Percentiles rank a stretch among this genome's conserved stretches.
These are phyloP conservation scores for Hypoxylon sp. DNA, from an alignment of 2,329 filamentous ascomycete genomes.

Conservation along the genomic window DNA sequence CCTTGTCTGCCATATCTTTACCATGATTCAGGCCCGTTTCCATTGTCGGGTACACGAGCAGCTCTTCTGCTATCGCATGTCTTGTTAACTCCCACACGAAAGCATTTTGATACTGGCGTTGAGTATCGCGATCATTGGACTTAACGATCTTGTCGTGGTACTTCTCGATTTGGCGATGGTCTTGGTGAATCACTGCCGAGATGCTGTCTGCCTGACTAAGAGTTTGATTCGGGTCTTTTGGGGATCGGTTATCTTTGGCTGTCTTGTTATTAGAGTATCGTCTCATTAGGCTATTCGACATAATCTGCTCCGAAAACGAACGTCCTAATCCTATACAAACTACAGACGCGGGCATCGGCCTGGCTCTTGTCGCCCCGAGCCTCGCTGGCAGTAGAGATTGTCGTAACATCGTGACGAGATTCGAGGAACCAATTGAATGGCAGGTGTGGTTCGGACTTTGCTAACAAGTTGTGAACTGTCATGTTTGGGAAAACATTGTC, in stretches of 20 bases:
- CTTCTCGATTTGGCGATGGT: constrained; percentile 39
- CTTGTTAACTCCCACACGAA: constrained; percentile 62
- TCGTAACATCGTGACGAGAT: constrained; percentile 20
- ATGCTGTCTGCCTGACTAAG: constrained; percentile 14
- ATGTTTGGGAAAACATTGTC: too few species aligned
- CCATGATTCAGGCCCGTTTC: constrained; percentile 52
- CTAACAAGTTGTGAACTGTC: too few species aligned
- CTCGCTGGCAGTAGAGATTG: constrained; percentile 8
- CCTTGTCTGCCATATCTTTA: constrained; percentile 51
- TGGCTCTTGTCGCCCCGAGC: constrained; percentile 1
- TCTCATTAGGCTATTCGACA: constrained; percentile 3
- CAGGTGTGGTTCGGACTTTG: background rate
- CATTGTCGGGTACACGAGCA: constrained; percentile 58
- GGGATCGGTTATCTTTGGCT: constrained; percentile 1
- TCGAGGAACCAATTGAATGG: background rate
- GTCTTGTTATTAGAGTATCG: background rate
- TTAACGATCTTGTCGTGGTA: constrained; percentile 55
- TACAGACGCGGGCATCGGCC: constrained; percentile 1
- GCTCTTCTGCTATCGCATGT: constrained; percentile 60
- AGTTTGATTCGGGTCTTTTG: constrained; percentile 7
- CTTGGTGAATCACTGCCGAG: constrained; percentile 30
- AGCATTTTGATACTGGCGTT: constrained; percentile 57
- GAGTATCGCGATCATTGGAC: constrained; percentile 52
- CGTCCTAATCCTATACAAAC: constrained; percentile 5
- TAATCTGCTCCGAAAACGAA: constrained; percentile 14